Conservation (phyloP, 1,284 basidiomycete species). For the Cronartium ribicola region DNA sequence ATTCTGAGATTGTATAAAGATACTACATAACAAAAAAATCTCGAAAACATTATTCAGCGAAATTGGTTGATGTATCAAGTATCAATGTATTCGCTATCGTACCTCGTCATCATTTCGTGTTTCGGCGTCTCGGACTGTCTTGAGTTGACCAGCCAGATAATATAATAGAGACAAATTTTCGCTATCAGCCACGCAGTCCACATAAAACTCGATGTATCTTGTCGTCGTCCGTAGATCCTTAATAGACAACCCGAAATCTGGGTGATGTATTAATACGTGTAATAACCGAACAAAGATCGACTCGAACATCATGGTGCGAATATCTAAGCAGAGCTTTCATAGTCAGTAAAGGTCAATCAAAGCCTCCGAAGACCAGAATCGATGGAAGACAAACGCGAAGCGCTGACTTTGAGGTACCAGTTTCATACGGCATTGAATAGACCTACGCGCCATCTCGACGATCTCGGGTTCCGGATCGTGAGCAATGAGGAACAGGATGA, state of each 20-base stretch:
- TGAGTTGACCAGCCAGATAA: constrained; percentile 74
- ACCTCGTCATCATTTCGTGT: constrained; percentile 67
- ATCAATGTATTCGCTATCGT: constrained; percentile 43
- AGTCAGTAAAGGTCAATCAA: background rate
- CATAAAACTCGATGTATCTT: constrained; percentile 84
- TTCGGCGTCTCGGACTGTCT: constrained; percentile 75
- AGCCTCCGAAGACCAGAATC: background rate
- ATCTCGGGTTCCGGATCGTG: constrained; percentile 86
- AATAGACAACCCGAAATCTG: constrained; percentile 66
- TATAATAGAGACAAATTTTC: constrained; percentile 80
- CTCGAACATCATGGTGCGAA: constrained; percentile 68
- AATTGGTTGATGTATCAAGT: background rate
- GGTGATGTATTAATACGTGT: constrained; percentile 85
- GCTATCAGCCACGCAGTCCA: constrained; percentile 66
- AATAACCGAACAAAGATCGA: constrained; percentile 77
- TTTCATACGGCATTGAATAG: constrained; percentile 57
- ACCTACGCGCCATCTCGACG: constrained; percentile 56
- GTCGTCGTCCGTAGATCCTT: constrained; percentile 59
- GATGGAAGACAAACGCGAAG: constrained; percentile 39
- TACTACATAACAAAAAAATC: constrained; percentile 57
- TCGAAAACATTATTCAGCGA: too few species aligned
- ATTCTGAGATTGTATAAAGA: constrained; percentile 80
- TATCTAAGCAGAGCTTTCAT: constrained; percentile 52
- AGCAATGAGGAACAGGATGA: constrained; percentile 79
- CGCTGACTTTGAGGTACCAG: constrained; percentile 57